These are phyloP conservation scores for Arthroderma sp. DNA, from an alignment of 2,329 filamentous ascomycete species.

Conservation along the genomic window DNA sequence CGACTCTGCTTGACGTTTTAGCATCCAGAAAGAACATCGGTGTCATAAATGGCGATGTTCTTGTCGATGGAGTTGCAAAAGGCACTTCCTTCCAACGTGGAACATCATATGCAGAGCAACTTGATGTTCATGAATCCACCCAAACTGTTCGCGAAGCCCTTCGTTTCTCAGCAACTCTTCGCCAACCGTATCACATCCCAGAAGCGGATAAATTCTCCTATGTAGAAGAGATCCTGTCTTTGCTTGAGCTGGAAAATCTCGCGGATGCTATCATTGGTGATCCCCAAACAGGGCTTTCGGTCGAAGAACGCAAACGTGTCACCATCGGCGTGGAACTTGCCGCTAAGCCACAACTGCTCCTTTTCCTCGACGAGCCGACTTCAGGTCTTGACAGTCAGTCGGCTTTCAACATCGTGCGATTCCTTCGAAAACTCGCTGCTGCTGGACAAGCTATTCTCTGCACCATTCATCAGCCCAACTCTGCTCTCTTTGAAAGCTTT, in stretches of 20 bases:
- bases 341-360: conserved; percentile 74
- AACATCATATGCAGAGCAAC: conserved; percentile 67
- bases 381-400: conserved; percentile 89
- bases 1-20: conserved; percentile 73
- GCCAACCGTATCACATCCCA: conserved; percentile 64
- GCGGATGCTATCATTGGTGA: conserved; percentile 85
- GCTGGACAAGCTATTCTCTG: conserved; percentile 88
- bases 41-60: conserved; percentile 73
- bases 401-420: conserved; percentile 78
- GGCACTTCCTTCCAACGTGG: conserved; percentile 70
- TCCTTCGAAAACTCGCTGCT: conserved; percentile 80
- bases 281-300: conserved; percentile 58
- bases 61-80: conserved; percentile 58
- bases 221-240: conserved; percentile 78
- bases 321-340: conserved; percentile 95
- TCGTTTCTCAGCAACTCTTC: conserved; percentile 70
- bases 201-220: conserved; percentile 70
- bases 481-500: conserved; percentile 84
- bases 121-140: conserved; percentile 76
- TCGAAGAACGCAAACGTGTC: conserved; percentile 59
- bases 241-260: conserved; percentile 81
- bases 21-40: conserved; percentile 80
- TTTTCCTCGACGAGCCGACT: conserved; percentile 90
- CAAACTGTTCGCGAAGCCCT: conserved; percentile 81
- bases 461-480: conserved; percentile 94